Percentiles rank a stretch among this genome's conserved stretches.
Conservation (phyloP, 305 asterid genomes). For the Ilex paraguariensis region DNA sequence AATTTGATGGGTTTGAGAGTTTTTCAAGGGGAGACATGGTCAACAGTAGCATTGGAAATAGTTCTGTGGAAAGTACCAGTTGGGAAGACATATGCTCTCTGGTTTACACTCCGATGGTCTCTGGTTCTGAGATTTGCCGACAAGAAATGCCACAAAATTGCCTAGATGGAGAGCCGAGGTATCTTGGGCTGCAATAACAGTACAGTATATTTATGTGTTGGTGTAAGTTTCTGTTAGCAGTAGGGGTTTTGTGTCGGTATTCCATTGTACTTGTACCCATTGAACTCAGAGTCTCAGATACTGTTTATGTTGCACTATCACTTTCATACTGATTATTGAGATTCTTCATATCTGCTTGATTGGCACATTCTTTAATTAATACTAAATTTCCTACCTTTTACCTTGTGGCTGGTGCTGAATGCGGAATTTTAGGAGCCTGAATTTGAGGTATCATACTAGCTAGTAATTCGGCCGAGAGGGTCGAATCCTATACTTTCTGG, state of each 20-base stretch:
- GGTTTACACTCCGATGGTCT: conserved; percentile 19
- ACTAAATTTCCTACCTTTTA: conserved; percentile 5
- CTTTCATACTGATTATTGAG: conserved; percentile 17
- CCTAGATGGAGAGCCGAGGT: conserved; percentile 25
- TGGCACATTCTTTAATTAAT: background rate
- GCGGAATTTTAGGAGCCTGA: conserved; percentile 8
- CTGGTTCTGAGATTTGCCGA: conserved; percentile 18
- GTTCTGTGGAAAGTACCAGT: conserved; percentile 24
- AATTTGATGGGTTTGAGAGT: conserved; percentile 21
- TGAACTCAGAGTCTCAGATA: conserved; percentile 3
- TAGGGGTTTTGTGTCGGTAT: conserved; percentile 5
- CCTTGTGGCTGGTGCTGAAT: conserved; percentile 25
- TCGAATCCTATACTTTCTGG: too few relatives aligned
- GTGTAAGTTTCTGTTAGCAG: conserved; percentile 2
- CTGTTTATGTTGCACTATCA: conserved; percentile 22
- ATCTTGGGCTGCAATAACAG: conserved; percentile 31
- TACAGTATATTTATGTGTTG: conserved; percentile 1
- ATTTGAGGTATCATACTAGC: background rate
- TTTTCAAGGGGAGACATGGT: conserved; percentile 25
- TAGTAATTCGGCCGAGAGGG: too few relatives aligned
- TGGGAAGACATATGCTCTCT: conserved; percentile 35
- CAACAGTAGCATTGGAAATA: conserved; percentile 15
- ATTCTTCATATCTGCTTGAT: background rate
- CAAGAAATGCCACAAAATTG: conserved; percentile 21
- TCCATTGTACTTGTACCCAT: background rate